phyloP scores from a whole-genome alignment of 768 basidiomycete species.

The Mycena indigotica region DNA sequence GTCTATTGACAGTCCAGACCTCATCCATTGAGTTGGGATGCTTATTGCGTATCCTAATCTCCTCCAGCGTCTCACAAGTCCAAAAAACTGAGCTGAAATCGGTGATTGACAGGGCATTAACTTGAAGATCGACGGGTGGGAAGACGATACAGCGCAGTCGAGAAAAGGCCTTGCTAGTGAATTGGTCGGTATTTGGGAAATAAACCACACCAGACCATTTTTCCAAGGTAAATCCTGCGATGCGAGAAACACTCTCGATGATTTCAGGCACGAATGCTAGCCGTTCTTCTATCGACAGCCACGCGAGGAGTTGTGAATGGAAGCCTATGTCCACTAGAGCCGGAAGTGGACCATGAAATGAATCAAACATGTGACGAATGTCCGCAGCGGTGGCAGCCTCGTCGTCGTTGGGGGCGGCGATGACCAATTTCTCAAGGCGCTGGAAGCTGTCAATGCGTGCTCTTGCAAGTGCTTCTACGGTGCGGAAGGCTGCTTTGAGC shows the following conservation, averaged over 20 bases:
- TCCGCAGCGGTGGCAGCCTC: not conserved
- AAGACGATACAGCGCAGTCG: not conserved
- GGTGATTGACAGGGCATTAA: not conserved
- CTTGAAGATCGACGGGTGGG: not conserved
- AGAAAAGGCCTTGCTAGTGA: not conserved
- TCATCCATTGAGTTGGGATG: not conserved
- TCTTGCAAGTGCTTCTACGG: conserved; percentile 9
- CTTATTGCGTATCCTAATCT: not conserved
- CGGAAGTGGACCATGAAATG: not conserved
- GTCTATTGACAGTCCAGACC: not conserved
- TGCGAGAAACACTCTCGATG: not conserved
- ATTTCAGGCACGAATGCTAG: not conserved
- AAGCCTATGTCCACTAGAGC: not conserved
- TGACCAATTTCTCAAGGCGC: not conserved
- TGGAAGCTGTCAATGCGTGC: conserved; percentile 4
- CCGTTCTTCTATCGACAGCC: not conserved
- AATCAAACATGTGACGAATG: not conserved
- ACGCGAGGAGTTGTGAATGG: not conserved
- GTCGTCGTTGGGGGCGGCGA: not conserved
- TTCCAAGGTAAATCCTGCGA: too few species aligned
- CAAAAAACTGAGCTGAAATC: not conserved
- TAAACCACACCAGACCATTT: not conserved
- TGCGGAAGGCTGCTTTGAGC: conserved; percentile 7
- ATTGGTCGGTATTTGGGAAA: not conserved
- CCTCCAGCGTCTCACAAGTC: not conserved